Evolutionary conservation across 2,329 filamentous ascomycete species (phyloP), one percentile per base, ranked within the genome.

Genomic region (Aspergillus neotritici): DNA sequence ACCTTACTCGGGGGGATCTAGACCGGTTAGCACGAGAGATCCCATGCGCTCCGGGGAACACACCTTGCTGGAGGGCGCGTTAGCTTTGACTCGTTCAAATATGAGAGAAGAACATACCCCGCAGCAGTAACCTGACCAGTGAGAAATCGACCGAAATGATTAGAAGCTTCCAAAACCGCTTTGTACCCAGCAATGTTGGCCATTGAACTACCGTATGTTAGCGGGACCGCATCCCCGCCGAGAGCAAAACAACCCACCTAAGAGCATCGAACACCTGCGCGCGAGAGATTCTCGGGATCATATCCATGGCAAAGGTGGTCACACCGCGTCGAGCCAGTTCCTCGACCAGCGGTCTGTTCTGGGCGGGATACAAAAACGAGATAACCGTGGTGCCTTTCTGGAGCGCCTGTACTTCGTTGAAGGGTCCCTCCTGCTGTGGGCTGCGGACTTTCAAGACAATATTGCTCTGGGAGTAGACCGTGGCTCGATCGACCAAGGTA

Each of bases 101-200:
- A 13, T 16, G 8, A 10, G 21, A 7, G 21, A 48, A 31, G 32
- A 16, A 51, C 65, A 62, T 70, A 75, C 59, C 89, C 89, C 41
- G 89, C 89, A 40, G 89, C 89, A 4, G 89, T 95, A 12, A 90
- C 86, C 63, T 95, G 89, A 21, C 88, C 89, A 10, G 88, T 94
- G 53, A 94, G 68, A 60, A 94, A 94, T 35, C 88, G 81, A 40
- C 88, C 88, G 65, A 94, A 95, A 50, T 85, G 82, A 65, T 94
- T 94, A 11, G 87, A 90, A 1, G 88, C 89, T 65, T 94, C 88
- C 34, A 94, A 72, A 1, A 94, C 87, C 32, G 88, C 89, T 66
- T 94, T 94, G 70, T 95, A 95, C 0, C 89, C 89, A 15, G 88
- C 87, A 68, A 94, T 94, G 56, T 94, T 94, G 47, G 89, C 88